These are phyloP conservation scores for Boletus patriciae DNA, from an alignment of 768 basidiomycete species.

Conservation along the genomic window DNA sequence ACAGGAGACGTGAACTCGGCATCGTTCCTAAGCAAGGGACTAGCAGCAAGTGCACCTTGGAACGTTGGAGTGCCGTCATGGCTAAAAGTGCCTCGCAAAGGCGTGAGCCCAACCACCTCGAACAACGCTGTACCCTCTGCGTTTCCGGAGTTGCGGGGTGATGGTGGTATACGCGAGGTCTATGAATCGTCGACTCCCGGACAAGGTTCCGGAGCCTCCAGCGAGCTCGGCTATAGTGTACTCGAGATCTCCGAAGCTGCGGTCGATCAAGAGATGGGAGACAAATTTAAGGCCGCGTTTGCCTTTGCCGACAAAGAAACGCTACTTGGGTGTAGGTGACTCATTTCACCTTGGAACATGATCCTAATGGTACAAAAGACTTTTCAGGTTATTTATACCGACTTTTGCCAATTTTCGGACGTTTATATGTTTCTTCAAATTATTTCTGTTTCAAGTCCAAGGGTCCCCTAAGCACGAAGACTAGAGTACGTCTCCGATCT, in stretches of 20 bases:
- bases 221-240: slow-evolving; percentile 76
- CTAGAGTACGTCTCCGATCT: slow-evolving; percentile 59
- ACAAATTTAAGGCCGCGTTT: slow-evolving; percentile 80
- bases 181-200: slow-evolving; percentile 36
- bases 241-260: slow-evolving; percentile 69
- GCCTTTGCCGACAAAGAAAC: slow-evolving; percentile 87
- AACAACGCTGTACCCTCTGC: slow-evolving; percentile 24
- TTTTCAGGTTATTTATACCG: slow-evolving; percentile 90
- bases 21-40: slow-evolving; percentile 45
- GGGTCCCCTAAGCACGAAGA: slow-evolving; percentile 74
- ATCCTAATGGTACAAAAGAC: slow-evolving; percentile 47
- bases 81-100: slow-evolving; percentile 53
- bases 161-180: slow-evolving; percentile 55
- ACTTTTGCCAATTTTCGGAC: slow-evolving; percentile 84
- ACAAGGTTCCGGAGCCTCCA: slow-evolving; percentile 35
- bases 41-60: slow-evolving; percentile 44
- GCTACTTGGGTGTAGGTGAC: slow-evolving; percentile 78
- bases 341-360: background rate
- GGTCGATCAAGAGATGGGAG: slow-evolving; percentile 60
- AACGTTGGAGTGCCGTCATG: slow-evolving; percentile 70
- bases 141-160: slow-evolving; percentile 25
- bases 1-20: slow-evolving; percentile 44
- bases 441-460: slow-evolving; percentile 95
- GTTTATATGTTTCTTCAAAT: slow-evolving; percentile 88
- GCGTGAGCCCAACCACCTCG: slow-evolving; percentile 35